Base-by-base conservation (phyloP, 129 eudicot genomes). In the Pseudognaphalium luteoalbum region DNA sequence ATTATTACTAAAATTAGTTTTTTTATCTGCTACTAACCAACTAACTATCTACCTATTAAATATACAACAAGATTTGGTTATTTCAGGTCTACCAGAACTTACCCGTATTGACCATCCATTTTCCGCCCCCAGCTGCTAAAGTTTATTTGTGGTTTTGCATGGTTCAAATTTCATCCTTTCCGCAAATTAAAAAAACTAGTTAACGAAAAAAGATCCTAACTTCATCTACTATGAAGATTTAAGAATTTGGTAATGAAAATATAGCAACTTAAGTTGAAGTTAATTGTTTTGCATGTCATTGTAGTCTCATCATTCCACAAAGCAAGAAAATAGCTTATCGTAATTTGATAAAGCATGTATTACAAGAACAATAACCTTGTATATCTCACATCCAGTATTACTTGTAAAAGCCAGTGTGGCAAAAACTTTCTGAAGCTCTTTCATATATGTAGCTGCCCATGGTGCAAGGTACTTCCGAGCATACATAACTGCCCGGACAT, bases 341-440 rank as follows among this genome's bases (percentile, higher is more conserved):
- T 60, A 54, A 63, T 61, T 62, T 16, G 39, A 50, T 12, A 78
- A 50, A 33, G 52, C 50, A 78, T 34, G 47, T 56, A 64, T 76
- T 8, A 59, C 17, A 52, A 63, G 76, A 77, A 66, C 21, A 83
- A 20, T 73, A 56, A 94, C 98, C 98, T 94, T 94, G 91, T 95
- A 95, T 50, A 85, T 87, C 66, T 82, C 74, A 82, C 97, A 95
- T 72, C 91, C 97, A 57, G 99, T 91, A 74, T 77, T 89, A 78
- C 94, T 91, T 82, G 75, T 89, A 84, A 95, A 95, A 78, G 97
- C 99, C 65, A 95, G 85, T 50, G 97, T 91, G 19, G 94, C 97
- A 85, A 95, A 75, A 62, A 91, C 99, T 72, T 87, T 88, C 92
- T 95, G 99, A 82, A 95, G 61, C 73, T 95, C 99, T 78, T 91